Base-by-base conservation (phyloP, 2,329 filamentous ascomycete species). In the Scedosporium minutisporum region DNA sequence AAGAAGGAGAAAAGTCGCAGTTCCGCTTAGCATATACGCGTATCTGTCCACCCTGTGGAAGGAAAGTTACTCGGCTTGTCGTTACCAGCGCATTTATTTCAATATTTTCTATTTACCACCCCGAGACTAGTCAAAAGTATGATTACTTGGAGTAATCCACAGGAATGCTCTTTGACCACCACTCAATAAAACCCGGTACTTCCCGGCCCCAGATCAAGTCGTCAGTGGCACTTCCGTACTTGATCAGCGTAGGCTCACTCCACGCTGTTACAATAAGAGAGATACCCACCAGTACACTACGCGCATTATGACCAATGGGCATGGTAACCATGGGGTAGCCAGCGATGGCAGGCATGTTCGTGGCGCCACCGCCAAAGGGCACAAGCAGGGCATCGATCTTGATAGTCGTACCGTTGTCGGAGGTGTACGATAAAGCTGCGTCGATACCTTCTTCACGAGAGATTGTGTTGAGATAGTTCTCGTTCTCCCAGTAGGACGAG, bases 251-350 rank as follows among this genome's bases (percentile, higher is more conserved):
- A 0, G 72, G 73, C 70, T 89, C 87, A 1, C 76, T 79, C 78
- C 82, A 88, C 0, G 85, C 86, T 1, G 84, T 87, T 60, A 84
- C 75, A 71, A 77, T 73, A 71, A 88, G 75, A 0, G 78, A 83
- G 33, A 88, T 70, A 1, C 85, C 84, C 65, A 85, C 86, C 0
- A 84, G 84, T 82, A 87, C 86, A 5, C 83, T 82, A 1, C 72
- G 75, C 12, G 70, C 74, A 65, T 82, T 77, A 6, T 85, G 75
- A 1, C 86, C 86, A 0, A 80, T 86, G 0, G 89, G 89, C 1
- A 92, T 70, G 0, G 88, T 90, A 60, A 91, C 78, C 69, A 89
- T 80, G 0, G 88, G 89, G 69, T 91, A 92, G 0, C 88, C 87
- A 4, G 89, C 89, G 73, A 25, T 91, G 87, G 0, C 89, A 89